phyloP scores from a whole-genome alignment of 1,139 yeast genomes.

The Suhomyces guaymorum region DNA sequence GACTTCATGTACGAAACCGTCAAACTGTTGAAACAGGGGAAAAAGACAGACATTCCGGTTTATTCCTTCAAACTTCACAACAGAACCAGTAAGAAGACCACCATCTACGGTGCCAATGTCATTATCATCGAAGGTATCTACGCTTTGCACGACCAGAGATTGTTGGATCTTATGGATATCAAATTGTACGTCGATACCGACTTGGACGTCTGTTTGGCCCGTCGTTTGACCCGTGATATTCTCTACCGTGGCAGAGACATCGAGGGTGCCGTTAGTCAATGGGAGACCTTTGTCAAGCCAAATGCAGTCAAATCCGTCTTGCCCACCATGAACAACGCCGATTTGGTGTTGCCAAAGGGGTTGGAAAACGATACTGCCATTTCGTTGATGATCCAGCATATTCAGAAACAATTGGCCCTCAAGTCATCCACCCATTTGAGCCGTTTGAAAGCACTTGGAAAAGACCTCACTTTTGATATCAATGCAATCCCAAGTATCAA shows the following conservation, averaged over 20 bases:
- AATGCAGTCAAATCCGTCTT: slow-evolving; percentile 75
- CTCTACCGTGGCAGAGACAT: slow-evolving; percentile 83
- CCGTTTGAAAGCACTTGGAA: slow-evolving; percentile 58
- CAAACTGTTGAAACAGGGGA: slow-evolving; percentile 57
- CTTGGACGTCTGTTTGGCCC: slow-evolving; percentile 84
- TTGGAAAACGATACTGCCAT: slow-evolving; percentile 81
- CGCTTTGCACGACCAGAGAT: slow-evolving; percentile 71
- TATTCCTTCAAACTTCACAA: slow-evolving; percentile 79
- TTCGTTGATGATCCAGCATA: slow-evolving; percentile 73
- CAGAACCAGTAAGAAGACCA: slow-evolving; percentile 65
- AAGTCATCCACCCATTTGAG: slow-evolving; percentile 70
- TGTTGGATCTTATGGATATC: slow-evolving; percentile 76
- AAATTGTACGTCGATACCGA: slow-evolving; percentile 93
- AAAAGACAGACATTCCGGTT: slow-evolving; percentile 73
- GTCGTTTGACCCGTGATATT: slow-evolving; percentile 85
- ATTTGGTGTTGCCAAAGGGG: slow-evolving; percentile 85
- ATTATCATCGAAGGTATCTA: slow-evolving; percentile 90
- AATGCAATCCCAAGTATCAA: slow-evolving; percentile 30
- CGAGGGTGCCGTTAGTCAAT: slow-evolving; percentile 78
- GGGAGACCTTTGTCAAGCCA: slow-evolving; percentile 91
- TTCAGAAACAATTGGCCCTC: slow-evolving; percentile 64
- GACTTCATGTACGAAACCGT: slow-evolving; percentile 69
- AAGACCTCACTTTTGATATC: slow-evolving; percentile 32
- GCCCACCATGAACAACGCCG: slow-evolving; percentile 81
- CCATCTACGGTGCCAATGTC: slow-evolving; percentile 94